Conservation (phyloP, 441 rosid genomes). For the Gossypium lobatum region DNA sequence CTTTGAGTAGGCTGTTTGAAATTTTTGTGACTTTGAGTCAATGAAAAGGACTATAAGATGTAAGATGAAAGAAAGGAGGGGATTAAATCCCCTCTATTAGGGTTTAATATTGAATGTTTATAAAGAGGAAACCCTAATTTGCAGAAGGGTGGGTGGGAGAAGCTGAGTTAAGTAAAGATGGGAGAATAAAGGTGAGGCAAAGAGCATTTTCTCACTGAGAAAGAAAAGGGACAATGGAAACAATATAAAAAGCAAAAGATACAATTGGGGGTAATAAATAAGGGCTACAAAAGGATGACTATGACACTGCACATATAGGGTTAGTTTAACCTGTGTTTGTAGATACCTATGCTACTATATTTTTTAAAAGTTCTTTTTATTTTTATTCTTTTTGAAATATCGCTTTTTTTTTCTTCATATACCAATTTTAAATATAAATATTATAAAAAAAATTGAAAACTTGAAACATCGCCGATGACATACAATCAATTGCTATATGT, state of each 20-base stretch:
- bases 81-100: neutral
- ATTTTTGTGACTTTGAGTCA: conserved; percentile 11
- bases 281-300: conserved; percentile 30
- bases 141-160: conserved; percentile 25
- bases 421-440: too few relatives aligned
- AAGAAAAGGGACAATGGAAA: conserved; percentile 14
- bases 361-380: too few relatives aligned
- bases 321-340: neutral
- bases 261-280: conserved; percentile 28
- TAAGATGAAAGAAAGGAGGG: conserved; percentile 14
- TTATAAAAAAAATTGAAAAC: too few relatives aligned
- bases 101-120: conserved; percentile 2
- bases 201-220: conserved; percentile 33
- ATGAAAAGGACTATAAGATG: conserved; percentile 20
- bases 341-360: neutral
- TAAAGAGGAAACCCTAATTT: conserved; percentile 39
- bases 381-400: too few relatives aligned
- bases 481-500: neutral
- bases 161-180: conserved; percentile 17
- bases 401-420: too few relatives aligned
- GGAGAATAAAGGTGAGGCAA: conserved; percentile 33
- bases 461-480: too few relatives aligned
- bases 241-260: conserved; percentile 26
- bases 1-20: conserved; percentile 18
- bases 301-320: conserved; percentile 24